Conservation (phyloP, 1,284 basidiomycete species). For the Sanghuangporus baumii region DNA sequence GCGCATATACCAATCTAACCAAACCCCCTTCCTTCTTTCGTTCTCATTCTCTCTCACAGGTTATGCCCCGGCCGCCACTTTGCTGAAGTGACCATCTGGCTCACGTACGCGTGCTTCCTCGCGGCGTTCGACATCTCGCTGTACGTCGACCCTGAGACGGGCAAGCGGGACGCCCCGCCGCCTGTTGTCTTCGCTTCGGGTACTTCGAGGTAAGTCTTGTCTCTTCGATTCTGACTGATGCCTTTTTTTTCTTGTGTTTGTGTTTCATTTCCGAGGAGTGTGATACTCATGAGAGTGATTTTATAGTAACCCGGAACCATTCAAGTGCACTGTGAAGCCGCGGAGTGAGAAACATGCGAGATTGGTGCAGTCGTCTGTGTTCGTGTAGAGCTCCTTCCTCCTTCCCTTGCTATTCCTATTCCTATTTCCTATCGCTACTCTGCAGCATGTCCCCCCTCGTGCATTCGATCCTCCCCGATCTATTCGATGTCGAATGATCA, state of each 20-base stretch:
- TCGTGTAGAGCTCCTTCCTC: background rate
- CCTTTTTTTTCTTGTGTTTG: background rate
- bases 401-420: background rate
- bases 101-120: conserved; percentile 21
- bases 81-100: conserved; percentile 19
- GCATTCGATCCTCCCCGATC: no score
- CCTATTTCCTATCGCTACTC: background rate
- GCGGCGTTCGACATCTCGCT: conserved; percentile 20
- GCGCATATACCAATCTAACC: background rate
- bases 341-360: conserved; percentile 11
- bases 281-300: no score
- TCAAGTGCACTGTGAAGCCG: conserved; percentile 17
- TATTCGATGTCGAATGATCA: no score
- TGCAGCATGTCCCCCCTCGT: no score
- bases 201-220: conserved; percentile 1
- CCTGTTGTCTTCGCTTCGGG: background rate
- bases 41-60: background rate
- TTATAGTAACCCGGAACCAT: conserved; percentile 17
- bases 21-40: background rate
- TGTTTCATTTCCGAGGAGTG: background rate
- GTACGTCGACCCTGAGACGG: conserved; percentile 6
- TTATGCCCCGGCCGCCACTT: conserved; percentile 21
- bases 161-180: conserved; percentile 7
- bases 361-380: background rate
- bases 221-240: background rate